These are phyloP conservation scores for Moricandia arvensis DNA, from an alignment of 345 rosid species.

Conservation along the genomic window DNA sequence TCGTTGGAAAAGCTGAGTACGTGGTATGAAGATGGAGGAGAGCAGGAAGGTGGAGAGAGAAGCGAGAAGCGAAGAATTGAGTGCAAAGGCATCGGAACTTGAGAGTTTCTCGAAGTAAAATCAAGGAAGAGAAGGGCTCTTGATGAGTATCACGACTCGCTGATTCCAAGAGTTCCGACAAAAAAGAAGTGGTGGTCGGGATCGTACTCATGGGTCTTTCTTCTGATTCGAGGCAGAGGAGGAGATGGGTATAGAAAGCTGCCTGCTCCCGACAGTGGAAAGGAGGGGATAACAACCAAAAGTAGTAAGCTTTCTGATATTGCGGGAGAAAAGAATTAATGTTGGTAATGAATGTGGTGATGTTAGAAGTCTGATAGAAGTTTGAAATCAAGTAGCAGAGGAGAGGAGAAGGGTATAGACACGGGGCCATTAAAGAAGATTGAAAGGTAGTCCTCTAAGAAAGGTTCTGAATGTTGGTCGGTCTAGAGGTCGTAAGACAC, in stretches of 20 bases:
- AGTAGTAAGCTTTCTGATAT: constrained; percentile 64
- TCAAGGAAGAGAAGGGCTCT: constrained; percentile 54
- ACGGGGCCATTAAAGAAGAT: constrained; percentile 56
- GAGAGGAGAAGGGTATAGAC: constrained; percentile 70
- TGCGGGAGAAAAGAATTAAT: constrained; percentile 49
- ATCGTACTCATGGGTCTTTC: constrained; percentile 62
- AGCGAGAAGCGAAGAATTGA: constrained; percentile 62
- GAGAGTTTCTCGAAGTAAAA: constrained; percentile 58
- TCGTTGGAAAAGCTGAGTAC: constrained; percentile 82
- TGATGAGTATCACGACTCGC: constrained; percentile 50
- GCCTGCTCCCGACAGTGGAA: constrained; percentile 53
- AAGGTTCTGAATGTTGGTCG: constrained; percentile 33
- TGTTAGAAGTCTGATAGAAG: constrained; percentile 56
- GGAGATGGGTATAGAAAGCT: constrained; percentile 86
- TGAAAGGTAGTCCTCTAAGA: constrained; percentile 53
- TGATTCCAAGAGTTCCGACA: constrained; percentile 62
- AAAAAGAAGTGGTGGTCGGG: constrained; percentile 69
- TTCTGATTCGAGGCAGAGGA: constrained; percentile 60
- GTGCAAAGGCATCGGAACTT: constrained; percentile 52
- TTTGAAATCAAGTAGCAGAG: constrained; percentile 56
- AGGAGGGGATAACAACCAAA: constrained; percentile 40
- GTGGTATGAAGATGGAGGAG: constrained; percentile 85
- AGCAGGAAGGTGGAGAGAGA: constrained; percentile 48
- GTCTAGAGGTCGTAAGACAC: constrained; percentile 70
- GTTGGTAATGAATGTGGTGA: constrained; percentile 58